Conservation (phyloP, 345 rosid genomes). For the Lepidium africanum region DNA sequence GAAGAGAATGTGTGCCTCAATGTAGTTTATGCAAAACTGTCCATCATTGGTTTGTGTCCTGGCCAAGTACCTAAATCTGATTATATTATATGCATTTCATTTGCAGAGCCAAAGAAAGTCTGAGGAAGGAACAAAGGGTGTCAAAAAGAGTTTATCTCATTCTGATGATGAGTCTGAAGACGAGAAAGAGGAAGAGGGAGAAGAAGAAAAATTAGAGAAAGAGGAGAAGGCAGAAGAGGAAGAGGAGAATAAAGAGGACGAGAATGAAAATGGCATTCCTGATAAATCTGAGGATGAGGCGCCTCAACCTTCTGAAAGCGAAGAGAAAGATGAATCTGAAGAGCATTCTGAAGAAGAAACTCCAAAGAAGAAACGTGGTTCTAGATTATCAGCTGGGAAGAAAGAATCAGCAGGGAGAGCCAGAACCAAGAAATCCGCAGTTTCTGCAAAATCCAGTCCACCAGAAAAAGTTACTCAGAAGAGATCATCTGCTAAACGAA, state of each 20-base stretch:
- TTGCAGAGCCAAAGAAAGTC: conserved; percentile 51
- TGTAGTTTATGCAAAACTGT: background rate
- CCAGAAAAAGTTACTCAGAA: conserved; percentile 44
- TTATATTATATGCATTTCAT: background rate
- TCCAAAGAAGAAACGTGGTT: conserved; percentile 44
- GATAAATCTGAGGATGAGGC: conserved; percentile 30
- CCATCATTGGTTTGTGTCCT: background rate
- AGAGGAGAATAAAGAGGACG: conserved; percentile 45
- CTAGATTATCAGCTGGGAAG: conserved; percentile 37
- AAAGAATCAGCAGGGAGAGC: conserved; percentile 52
- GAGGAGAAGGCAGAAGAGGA: conserved; percentile 49
- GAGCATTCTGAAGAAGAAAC: conserved; percentile 67
- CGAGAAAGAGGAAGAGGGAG: conserved; percentile 28
- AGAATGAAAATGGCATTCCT: conserved; percentile 45
- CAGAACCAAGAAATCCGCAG: conserved; percentile 41
- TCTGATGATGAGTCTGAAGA: conserved; percentile 51
- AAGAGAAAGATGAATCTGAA: conserved; percentile 45
- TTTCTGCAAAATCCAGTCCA: conserved; percentile 40
- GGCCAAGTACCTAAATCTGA: background rate
- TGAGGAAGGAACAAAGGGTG: conserved; percentile 37
- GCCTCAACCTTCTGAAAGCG: conserved; percentile 65
- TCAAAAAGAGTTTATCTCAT: conserved; percentile 32
- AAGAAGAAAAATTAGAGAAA: conserved; percentile 48
- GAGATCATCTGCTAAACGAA: conserved; percentile 38
- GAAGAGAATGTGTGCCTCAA: background rate